A percentile compares a stretch with the other conserved stretches of the same genome.
These are phyloP conservation scores for Ogataea sp. DNA, from an alignment of 805 yeast species.

Conservation along the genomic window DNA sequence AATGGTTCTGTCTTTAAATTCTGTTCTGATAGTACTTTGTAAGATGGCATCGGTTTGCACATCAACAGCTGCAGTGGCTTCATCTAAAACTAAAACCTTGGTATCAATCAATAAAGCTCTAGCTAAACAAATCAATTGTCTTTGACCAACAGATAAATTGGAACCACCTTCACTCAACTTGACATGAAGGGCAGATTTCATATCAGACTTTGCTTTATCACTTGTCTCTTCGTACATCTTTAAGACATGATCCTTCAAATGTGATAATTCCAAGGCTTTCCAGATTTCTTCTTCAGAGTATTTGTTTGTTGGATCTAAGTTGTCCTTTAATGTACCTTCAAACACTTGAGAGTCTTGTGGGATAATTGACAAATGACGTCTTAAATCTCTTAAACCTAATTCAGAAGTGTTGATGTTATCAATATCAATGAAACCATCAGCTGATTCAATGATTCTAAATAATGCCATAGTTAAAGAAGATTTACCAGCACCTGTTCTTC, in stretches of 20 bases:
- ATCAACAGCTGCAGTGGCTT: constrained; percentile 87
- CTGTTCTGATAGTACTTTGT: constrained; percentile 70
- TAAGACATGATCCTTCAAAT: constrained; percentile 58
- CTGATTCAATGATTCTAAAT: constrained; percentile 76
- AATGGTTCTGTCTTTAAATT: constrained; percentile 70
- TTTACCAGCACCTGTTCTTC: constrained; percentile 96
- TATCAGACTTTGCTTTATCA: constrained; percentile 35
- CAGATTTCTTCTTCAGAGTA: constrained; percentile 75
- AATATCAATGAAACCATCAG: constrained; percentile 53
- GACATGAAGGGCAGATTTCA: constrained; percentile 18
- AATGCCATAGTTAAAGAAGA: constrained; percentile 78
- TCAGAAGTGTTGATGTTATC: constrained; percentile 60
- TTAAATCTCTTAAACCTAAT: constrained; percentile 70
- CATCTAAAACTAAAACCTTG: constrained; percentile 65
- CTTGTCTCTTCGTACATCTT: constrained; percentile 38
- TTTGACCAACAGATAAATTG: constrained; percentile 84
- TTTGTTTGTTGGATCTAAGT: constrained; percentile 72
- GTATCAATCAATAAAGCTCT: constrained; percentile 63
- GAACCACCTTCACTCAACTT: constrained; percentile 31
- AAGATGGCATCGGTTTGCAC: constrained; percentile 74
- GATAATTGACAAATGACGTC: constrained; percentile 73
- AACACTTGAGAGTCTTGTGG: constrained; percentile 94
- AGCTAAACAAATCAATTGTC: constrained; percentile 78
- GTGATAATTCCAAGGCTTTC: constrained; percentile 72
- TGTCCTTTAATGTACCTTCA: constrained; percentile 78